Evolutionary conservation across 2,329 filamentous ascomycete genomes (phyloP).

Genomic region (Cytospora paraplurivora): DNA sequence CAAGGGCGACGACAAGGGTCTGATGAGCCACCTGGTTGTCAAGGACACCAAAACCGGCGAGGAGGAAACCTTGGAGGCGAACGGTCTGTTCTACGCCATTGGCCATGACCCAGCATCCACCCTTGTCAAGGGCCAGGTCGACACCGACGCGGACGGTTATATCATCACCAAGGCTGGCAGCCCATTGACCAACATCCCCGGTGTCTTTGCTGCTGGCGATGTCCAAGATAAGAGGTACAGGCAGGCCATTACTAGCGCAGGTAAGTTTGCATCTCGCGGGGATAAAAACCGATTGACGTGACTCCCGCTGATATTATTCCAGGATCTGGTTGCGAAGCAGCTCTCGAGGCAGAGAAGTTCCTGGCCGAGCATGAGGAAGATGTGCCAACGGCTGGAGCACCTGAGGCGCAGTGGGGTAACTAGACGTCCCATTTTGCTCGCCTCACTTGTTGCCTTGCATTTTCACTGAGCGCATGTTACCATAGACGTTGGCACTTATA

Average conservation of each 20-base stretch:
- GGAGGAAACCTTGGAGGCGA: slow-evolving; percentile 83
- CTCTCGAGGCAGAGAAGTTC: slow-evolving; percentile 93
- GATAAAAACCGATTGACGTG: neutral
- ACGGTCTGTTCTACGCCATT: slow-evolving; percentile 94
- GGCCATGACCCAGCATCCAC: slow-evolving; percentile 91
- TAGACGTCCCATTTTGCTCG: slow-evolving; percentile 9
- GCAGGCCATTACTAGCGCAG: slow-evolving; percentile 96
- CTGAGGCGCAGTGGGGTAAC: slow-evolving; percentile 32
- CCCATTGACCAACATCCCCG: slow-evolving; percentile 82
- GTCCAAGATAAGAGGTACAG: slow-evolving; percentile 98
- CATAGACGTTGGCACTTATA: slow-evolving; percentile 18
- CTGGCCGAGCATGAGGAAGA: slow-evolving; percentile 65
- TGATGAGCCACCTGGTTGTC: slow-evolving; percentile 87
- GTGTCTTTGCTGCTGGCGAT: slow-evolving; percentile 95
- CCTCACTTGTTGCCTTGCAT: neutral
- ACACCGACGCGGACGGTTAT: slow-evolving; percentile 89
- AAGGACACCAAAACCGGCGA: slow-evolving; percentile 76
- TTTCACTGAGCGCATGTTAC: slow-evolving; percentile 1
- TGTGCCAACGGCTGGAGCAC: slow-evolving; percentile 32
- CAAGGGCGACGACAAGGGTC: slow-evolving; percentile 77
- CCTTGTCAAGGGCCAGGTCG: slow-evolving; percentile 88
- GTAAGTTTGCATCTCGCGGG: slow-evolving; percentile 53
- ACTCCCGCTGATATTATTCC: slow-evolving; percentile 31
- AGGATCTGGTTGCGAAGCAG: slow-evolving; percentile 94
- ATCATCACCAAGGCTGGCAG: slow-evolving; percentile 87